These are phyloP conservation scores for Taiozyma sp. DNA, from an alignment of 1,139 yeast genomes.

Conservation along the genomic window DNA sequence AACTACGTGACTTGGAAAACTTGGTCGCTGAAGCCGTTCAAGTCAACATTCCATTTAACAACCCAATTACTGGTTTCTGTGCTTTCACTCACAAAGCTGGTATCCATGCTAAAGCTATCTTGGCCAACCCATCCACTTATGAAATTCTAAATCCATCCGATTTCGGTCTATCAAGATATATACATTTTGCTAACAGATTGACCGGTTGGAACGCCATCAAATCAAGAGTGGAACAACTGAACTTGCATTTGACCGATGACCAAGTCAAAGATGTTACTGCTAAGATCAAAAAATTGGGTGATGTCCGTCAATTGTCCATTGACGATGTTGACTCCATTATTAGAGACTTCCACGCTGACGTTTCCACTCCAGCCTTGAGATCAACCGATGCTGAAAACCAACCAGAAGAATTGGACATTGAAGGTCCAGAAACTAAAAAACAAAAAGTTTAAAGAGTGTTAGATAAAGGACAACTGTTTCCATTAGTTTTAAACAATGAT, in stretches of 20 bases:
- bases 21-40: conserved; percentile 96
- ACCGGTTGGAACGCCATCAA: conserved; percentile 99
- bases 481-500: not conserved
- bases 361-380: conserved; percentile 36
- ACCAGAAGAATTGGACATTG: conserved; percentile 23
- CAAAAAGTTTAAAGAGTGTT: conserved; percentile 16
- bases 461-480: not conserved
- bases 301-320: conserved; percentile 87
- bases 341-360: conserved; percentile 82
- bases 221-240: conserved; percentile 95
- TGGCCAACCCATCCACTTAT: conserved; percentile 97
- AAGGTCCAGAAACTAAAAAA: conserved; percentile 25
- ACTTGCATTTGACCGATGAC: conserved; percentile 81
- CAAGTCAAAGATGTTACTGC: conserved; percentile 93
- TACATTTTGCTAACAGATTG: conserved; percentile 94
- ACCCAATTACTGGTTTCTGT: conserved; percentile 98
- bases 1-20: conserved; percentile 92
- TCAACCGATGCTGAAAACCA: conserved; percentile 21
- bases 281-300: conserved; percentile 92
- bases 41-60: conserved; percentile 95
- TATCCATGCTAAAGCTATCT: conserved; percentile 97
- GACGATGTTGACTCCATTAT: conserved; percentile 97
- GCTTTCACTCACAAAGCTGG: conserved; percentile 99
- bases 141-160: conserved; percentile 94
- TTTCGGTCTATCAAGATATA: conserved; percentile 91